Evolutionary conservation across 192 early-diverging fungal species (phyloP).

Genomic region (Gryganskiella cystojenkinii): DNA sequence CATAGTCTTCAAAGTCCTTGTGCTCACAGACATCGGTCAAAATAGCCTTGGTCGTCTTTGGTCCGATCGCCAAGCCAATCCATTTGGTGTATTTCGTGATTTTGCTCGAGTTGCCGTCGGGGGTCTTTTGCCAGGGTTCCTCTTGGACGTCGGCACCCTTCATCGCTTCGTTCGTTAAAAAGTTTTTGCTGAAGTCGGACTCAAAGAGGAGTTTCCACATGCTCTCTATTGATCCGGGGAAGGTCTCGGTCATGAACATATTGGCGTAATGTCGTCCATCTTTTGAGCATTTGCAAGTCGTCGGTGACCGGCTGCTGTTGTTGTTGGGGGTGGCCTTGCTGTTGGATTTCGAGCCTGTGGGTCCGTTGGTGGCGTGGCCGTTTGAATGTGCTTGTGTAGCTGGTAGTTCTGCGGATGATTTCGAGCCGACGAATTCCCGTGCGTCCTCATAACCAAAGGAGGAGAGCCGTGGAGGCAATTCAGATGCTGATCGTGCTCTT

Average conservation of each 20-base stretch:
- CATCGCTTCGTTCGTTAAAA: conserved; percentile 56
- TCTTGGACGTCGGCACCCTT: conserved; percentile 57
- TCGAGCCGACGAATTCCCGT: neutral
- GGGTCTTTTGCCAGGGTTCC: conserved; percentile 15
- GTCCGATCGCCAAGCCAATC: conserved; percentile 50
- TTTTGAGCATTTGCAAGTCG: conserved; percentile 59
- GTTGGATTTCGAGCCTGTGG: neutral
- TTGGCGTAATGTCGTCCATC: conserved; percentile 59
- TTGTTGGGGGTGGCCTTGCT: neutral
- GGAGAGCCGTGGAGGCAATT: conserved; percentile 20
- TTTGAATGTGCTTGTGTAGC: neutral
- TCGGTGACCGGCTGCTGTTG: conserved; percentile 23
- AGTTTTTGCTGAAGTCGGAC: conserved; percentile 57
- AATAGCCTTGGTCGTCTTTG: conserved; percentile 65
- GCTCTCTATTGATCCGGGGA: conserved; percentile 56
- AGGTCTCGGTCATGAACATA: conserved; percentile 55
- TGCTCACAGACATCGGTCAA: conserved; percentile 59
- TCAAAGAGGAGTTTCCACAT: conserved; percentile 67
- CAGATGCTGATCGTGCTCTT: conserved; percentile 34
- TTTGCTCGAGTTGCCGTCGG: conserved; percentile 24
- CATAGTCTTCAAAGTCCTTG: conserved; percentile 59
- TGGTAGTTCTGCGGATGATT: neutral
- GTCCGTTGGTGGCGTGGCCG: neutral
- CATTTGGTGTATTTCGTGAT: conserved; percentile 33
- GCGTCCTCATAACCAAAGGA: conserved; percentile 18